Conservation (phyloP, 2,329 filamentous ascomycete genomes). For the Daldinia sp. region DNA sequence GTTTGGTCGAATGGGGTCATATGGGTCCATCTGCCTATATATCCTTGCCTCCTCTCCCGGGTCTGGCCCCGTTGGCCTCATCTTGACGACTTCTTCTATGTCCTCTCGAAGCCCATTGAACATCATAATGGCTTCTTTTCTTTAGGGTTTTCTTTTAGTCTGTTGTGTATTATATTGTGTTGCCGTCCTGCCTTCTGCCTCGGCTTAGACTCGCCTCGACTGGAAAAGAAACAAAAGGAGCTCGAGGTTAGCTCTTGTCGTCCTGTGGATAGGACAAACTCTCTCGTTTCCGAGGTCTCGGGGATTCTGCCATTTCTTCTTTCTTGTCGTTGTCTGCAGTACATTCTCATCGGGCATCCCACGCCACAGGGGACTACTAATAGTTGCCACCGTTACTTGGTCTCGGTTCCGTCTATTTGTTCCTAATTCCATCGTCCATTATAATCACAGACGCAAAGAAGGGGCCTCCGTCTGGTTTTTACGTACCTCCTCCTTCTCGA, state of each 20-base stretch:
- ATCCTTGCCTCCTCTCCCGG: constrained; percentile 59
- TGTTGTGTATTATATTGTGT: constrained; percentile 51
- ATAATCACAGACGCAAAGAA: constrained; percentile 28
- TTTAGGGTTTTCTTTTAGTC: constrained; percentile 50
- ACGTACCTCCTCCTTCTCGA: background rate
- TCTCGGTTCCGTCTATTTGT: constrained; percentile 40
- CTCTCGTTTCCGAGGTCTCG: constrained; percentile 42
- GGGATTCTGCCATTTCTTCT: constrained; percentile 38
- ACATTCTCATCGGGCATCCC: constrained; percentile 32
- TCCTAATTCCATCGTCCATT: constrained; percentile 34
- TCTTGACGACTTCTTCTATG: constrained; percentile 45
- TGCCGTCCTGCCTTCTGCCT: constrained; percentile 26
- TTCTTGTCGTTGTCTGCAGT: constrained; percentile 38
- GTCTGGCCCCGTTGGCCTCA: constrained; percentile 48
- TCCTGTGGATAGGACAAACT: constrained; percentile 39
- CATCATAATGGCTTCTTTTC: constrained; percentile 58
- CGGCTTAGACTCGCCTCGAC: constrained; percentile 31
- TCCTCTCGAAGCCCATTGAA: constrained; percentile 52
- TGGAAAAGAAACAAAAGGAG: constrained; percentile 18
- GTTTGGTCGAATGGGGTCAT: constrained; percentile 47
- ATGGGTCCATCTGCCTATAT: constrained; percentile 57
- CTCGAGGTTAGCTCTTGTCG: constrained; percentile 25
- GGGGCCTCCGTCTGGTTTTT: constrained; percentile 14
- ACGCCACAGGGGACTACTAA: constrained; percentile 18
- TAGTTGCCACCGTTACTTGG: constrained; percentile 26